Evolutionary conservation across 78 protist genomes (phyloP), one percentile per base, ranked within the genome.

Genomic region (Protostelium mycophagum): DNA sequence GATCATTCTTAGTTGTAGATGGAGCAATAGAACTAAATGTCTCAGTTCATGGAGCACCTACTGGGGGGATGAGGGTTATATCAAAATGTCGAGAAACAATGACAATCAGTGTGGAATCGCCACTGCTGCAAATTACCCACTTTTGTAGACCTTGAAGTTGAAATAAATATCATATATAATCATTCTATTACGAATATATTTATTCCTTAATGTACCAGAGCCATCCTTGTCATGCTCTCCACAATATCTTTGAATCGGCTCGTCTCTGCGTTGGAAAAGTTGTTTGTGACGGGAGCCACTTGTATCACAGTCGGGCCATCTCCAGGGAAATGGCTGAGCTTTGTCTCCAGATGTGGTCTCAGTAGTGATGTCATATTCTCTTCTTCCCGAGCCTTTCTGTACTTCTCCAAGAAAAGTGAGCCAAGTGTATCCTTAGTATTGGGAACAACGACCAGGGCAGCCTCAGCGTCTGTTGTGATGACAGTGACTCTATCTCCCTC

Each of bases 1-100:
- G 88, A 25, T 28, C 86, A 87, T 38, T 39, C 89, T 35, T 87
- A 37, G 38, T 37, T 37, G 38, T 87, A 83, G 28, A 5, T 88
- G 51, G 0, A 86, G 83, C 1, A 83, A 83, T 63, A 63, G 1
- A 16, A 34, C 31, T 36, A 34, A 88, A 1, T 88, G 37, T 94
- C 84, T 87, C 36, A 96, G 92, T 93, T 90, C 94, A 0, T 96
- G 97, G 97, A 83, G 88, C 0, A 85, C 94, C 34, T 83, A 88
- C 84, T 93, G 94, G 95, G 97, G 97, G 38, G 86, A 84, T 34
- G 85, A 63, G 0, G 97, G 97, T 51, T 91, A 91, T 63, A 36
- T 91, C 23, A 38, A 16, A n/a, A 94, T 96, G 92, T 51, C 90
- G 0, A 35, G 87, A 31, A 83, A 37, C 31, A 63, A 38, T 1